phyloP scores from a whole-genome alignment of 495 filamentous ascomycete species.

The Thermothielavioides terrestris region DNA sequence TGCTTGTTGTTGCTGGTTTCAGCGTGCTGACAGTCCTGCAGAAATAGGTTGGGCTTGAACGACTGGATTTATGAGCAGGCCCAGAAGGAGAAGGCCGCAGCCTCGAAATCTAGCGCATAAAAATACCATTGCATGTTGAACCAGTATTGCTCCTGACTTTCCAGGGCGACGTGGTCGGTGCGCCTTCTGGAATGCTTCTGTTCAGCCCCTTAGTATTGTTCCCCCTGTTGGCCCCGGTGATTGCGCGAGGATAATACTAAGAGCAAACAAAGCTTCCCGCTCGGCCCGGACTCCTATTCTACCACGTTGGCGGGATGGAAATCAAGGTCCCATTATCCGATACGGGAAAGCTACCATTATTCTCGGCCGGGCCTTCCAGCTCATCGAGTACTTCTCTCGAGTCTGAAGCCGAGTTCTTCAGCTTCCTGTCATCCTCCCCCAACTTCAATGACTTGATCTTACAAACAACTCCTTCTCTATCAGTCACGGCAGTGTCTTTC shows the following conservation, averaged over 20 bases:
- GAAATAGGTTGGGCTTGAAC: slow-evolving; percentile 82
- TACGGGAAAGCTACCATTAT: neutral
- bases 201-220: slow-evolving; percentile 23
- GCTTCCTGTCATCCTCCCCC: neutral
- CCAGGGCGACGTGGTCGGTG: neutral
- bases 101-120: slow-evolving; percentile 12
- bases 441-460: neutral
- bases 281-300: neutral
- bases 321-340: neutral
- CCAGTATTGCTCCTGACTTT: neutral
- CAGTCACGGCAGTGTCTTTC: neutral
- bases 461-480: neutral
- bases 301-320: neutral
- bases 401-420: neutral
- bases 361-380: neutral
- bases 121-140: neutral
- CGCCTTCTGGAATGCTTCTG: slow-evolving; percentile 5
- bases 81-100: slow-evolving; percentile 24
- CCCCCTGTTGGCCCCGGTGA: neutral
- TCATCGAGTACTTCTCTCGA: neutral
- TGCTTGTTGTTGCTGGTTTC: slow-evolving; percentile 7
- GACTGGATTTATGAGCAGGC: slow-evolving; percentile 90
- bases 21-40: slow-evolving; percentile 64
- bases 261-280: slow-evolving; percentile 16
- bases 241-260: slow-evolving; percentile 20